Evolutionary conservation across 208 protist genomes (phyloP), one percentile per base, ranked within the genome.

Genomic region (Porcisia hertigi): DNA sequence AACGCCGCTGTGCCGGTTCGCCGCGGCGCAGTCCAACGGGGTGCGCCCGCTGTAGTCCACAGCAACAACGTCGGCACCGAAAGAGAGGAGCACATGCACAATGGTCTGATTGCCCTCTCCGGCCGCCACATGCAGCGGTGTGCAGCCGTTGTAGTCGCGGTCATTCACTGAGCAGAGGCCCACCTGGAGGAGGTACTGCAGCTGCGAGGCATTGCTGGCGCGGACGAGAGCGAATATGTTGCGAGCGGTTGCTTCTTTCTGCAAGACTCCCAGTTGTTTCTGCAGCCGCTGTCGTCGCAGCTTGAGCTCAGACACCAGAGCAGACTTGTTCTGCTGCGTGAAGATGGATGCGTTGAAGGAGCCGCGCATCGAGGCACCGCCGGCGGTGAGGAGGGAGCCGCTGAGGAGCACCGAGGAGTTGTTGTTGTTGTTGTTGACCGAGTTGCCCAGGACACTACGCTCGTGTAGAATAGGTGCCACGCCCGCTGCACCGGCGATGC

Each of bases 141-240:
- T 97, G 79, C 90, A 92, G 43, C 88, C 89, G 77, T 97, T 96
- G 80, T 97, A 96, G 82, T 97, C 94, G 52, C 89, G 81, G 69
- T 94, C 81, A 60, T 95, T 93, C 58, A 95, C 87, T 69, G 91
- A 86, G 67, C 81, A 88, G 7, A 96, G 67, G 0, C 70, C 71
- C 55, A 90, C 82, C 58, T 93, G 86, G 34, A 97, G 82, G 3
- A 97, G 83, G 71, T 90, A 86, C 78, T 93, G 89, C 71, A 97
- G 71, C 82, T 90, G 84, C 55, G 89, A 91, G 20, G 89, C 82
- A 71, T 94, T 94, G 75, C 89, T 93, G 43, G 89, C 82, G 66
- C 89, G 86, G 23, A 97, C 89, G 14, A 97, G 72, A 9, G 93
- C 90, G 76, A 97, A 97, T 69, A 95, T 92, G 80, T 92, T 97